These are phyloP conservation scores for Calocybe gangraenosa DNA, from an alignment of 768 basidiomycete species.

Conservation along the genomic window DNA sequence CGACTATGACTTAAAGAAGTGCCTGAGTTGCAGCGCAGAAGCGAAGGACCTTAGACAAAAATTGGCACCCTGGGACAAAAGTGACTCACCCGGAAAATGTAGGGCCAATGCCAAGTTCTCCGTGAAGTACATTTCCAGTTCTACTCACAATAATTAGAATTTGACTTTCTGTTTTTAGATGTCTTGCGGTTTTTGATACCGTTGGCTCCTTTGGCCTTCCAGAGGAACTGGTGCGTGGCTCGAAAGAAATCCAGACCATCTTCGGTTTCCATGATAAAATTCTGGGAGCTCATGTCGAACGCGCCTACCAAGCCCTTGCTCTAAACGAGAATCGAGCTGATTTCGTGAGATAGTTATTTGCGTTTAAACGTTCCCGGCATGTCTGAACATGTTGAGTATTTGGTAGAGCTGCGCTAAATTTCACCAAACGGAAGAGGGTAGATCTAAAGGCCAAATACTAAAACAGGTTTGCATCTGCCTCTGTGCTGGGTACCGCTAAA, in stretches of 20 bases:
- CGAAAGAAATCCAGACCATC: slow-evolving; percentile 40
- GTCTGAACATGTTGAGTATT: not conserved
- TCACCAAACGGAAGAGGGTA: slow-evolving; percentile 49
- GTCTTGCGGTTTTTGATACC: slow-evolving; percentile 74
- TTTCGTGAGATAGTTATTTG: slow-evolving; percentile 47
- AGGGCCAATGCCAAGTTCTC: slow-evolving; percentile 53
- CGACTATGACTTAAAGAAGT: not conserved
- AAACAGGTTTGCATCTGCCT: slow-evolving; percentile 44
- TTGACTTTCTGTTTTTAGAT: slow-evolving; percentile 30
- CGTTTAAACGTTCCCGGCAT: not conserved
- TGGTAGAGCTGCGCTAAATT: slow-evolving; percentile 55
- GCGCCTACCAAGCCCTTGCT: slow-evolving; percentile 68
- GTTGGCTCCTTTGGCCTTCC: slow-evolving; percentile 73
- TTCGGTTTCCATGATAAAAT: slow-evolving; percentile 63
- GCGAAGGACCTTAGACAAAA: slow-evolving; percentile 30
- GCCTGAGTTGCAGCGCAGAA: slow-evolving; percentile 1
- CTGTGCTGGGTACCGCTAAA: not conserved
- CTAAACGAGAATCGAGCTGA: slow-evolving; percentile 63
- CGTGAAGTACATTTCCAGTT: slow-evolving; percentile 45
- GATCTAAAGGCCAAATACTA: slow-evolving; percentile 51
- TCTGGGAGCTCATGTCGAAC: slow-evolving; percentile 60
- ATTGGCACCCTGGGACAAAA: slow-evolving; percentile 52
- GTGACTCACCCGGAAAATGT: slow-evolving; percentile 46
- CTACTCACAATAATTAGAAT: not conserved
- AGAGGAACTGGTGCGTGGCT: slow-evolving; percentile 50